These are phyloP conservation scores for Jackrogersella minutella DNA, from an alignment of 495 filamentous ascomycete species.

Conservation along the genomic window DNA sequence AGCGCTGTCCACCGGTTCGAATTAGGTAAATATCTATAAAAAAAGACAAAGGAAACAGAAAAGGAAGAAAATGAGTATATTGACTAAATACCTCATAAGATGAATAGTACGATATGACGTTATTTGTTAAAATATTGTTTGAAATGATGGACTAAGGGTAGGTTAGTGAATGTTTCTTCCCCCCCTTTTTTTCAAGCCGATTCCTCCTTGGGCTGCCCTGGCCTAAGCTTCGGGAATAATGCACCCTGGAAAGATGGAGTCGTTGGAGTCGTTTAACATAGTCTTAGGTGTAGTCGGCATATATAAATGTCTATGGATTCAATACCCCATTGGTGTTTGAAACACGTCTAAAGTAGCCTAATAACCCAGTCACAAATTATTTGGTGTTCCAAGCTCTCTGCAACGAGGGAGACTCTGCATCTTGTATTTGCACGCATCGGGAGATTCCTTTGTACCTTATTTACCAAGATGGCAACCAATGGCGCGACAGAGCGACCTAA, in stretches of 20 bases:
- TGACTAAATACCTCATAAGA: too few species aligned
- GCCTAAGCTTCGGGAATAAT: conserved; percentile 6
- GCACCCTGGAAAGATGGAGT: conserved; percentile 15
- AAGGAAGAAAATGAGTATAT: too few species aligned
- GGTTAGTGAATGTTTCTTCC: too few species aligned
- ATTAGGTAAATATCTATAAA: too few species aligned
- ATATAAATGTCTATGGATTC: conserved; percentile 28
- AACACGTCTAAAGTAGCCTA: conserved; percentile 20
- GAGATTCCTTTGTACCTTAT: conserved; percentile 14
- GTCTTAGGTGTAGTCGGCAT: conserved; percentile 28
- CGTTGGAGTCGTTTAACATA: too few species aligned
- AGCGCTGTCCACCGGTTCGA: too few species aligned
- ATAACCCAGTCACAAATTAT: conserved; percentile 22
- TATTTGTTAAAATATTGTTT: too few species aligned
- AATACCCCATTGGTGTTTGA: conserved; percentile 23
- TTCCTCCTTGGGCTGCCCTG: background rate
- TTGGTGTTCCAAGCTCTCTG: conserved; percentile 15
- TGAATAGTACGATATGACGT: too few species aligned
- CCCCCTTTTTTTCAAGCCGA: conserved; percentile 22
- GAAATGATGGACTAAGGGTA: too few species aligned
- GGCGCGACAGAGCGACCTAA: conserved; percentile 33
- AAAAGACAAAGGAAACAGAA: too few species aligned
- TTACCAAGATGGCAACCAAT: conserved; percentile 34
- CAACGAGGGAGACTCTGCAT: conserved; percentile 22
- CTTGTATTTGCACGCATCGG: conserved; percentile 4